Evolutionary conservation across 345 rosid species (phyloP).

Genomic region (Citrus cavaleriei): DNA sequence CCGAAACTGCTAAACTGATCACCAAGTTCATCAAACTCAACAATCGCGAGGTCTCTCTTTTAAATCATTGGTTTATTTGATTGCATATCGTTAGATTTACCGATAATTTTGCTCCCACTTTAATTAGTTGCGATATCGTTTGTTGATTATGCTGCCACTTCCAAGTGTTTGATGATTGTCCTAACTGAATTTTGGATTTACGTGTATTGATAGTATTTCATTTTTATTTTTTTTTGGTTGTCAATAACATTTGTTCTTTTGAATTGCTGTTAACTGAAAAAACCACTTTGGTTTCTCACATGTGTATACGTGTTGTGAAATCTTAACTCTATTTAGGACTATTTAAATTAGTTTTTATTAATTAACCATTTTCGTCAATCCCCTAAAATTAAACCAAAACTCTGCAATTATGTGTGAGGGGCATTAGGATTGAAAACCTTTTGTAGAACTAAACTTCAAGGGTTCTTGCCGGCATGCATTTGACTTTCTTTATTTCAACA

Average conservation of each 20-base stretch:
- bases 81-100: background rate
- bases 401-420: background rate
- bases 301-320: background rate
- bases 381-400: background rate
- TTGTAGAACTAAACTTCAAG: background rate
- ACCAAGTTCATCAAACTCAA: conserved; percentile 50
- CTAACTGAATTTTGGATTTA: background rate
- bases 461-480: too few relatives aligned
- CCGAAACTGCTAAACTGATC: conserved; percentile 37
- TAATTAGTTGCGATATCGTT: background rate
- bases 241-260: too few relatives aligned
- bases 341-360: too few relatives aligned
- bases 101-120: background rate
- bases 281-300: background rate
- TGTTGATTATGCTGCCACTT: background rate
- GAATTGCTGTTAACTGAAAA: background rate
- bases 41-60: conserved; percentile 32
- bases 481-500: background rate
- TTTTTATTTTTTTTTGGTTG: too few relatives aligned
- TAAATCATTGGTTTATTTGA: background rate
- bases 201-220: too few relatives aligned
- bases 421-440: background rate
- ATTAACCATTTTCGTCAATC: background rate
- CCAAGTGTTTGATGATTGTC: conserved; percentile 4
- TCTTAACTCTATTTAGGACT: background rate